These are phyloP conservation scores for Lathyrus aphaca DNA, from an alignment of 306 rosid species.

Conservation along the genomic window DNA sequence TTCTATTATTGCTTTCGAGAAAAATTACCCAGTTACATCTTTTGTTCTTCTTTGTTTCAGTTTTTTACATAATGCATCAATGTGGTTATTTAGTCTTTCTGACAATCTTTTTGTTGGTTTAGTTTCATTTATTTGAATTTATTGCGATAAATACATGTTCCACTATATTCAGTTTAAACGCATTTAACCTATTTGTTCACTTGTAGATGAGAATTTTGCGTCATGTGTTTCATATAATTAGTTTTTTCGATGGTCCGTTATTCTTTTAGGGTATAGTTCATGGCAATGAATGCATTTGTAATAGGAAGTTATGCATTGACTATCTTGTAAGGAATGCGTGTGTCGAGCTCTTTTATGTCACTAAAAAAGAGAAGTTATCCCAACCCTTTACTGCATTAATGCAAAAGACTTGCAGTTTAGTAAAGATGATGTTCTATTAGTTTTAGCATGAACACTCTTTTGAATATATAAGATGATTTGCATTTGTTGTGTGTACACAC, in stretches of 20 bases:
- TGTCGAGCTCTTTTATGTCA: not conserved
- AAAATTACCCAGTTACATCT: conserved; percentile 23
- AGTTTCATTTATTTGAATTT: conserved; percentile 13
- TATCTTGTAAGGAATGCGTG: conserved; percentile 24
- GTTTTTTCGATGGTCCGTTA: not conserved
- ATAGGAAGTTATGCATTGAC: conserved; percentile 2
- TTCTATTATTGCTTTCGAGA: conserved; percentile 10
- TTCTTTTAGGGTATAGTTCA: conserved; percentile 20
- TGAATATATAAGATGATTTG: too few species aligned
- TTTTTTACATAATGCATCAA: conserved; percentile 8
- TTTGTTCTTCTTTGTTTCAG: conserved; percentile 29
- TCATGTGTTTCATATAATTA: conserved; percentile 11
- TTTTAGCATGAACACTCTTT: conserved; percentile 2
- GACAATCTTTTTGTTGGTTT: conserved; percentile 12
- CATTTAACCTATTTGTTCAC: conserved; percentile 31
- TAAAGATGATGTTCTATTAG: conserved; percentile 1
- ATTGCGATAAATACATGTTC: conserved; percentile 20
- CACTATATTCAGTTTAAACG: conserved; percentile 12
- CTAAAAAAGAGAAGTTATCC: not conserved
- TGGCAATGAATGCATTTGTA: conserved; percentile 5
- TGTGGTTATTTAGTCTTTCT: conserved; percentile 31
- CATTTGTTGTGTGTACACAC: not conserved
- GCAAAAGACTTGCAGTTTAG: conserved; percentile 14
- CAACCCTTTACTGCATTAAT: conserved; percentile 1
- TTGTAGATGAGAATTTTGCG: conserved; percentile 13